Evolutionary conservation across 441 rosid species (phyloP).

Genomic region (Raphanus hybrid): DNA sequence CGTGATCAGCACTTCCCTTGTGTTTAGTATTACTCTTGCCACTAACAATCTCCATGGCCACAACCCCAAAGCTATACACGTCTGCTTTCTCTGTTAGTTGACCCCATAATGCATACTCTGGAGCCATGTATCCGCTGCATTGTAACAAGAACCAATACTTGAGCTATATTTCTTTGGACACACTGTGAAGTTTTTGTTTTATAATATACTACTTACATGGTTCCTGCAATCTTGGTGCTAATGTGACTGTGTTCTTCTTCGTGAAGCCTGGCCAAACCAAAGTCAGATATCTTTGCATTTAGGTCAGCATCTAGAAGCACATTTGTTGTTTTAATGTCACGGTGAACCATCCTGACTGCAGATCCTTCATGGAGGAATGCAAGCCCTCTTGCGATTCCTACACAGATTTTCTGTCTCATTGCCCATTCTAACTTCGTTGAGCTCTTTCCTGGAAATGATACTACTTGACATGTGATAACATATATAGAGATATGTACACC

Average conservation of each 20-base stretch:
- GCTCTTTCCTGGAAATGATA: slow-evolving; percentile 26
- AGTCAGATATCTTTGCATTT: slow-evolving; percentile 55
- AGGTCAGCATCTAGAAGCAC: slow-evolving; percentile 51
- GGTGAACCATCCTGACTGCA: slow-evolving; percentile 51
- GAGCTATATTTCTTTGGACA: not conserved
- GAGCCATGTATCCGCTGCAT: slow-evolving; percentile 50
- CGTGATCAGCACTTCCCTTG: slow-evolving; percentile 26
- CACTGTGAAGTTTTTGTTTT: not conserved
- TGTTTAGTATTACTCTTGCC: slow-evolving; percentile 42
- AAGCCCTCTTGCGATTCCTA: slow-evolving; percentile 54
- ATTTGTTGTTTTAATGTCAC: slow-evolving; percentile 60
- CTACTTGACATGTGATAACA: not conserved
- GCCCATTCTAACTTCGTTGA: slow-evolving; percentile 44
- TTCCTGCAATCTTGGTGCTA: slow-evolving; percentile 58
- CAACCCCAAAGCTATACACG: slow-evolving; percentile 54
- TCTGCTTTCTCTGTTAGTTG: slow-evolving; percentile 53
- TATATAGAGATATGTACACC: not conserved
- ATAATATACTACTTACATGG: slow-evolving; percentile 33
- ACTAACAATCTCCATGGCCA: slow-evolving; percentile 49
- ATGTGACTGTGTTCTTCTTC: slow-evolving; percentile 56
- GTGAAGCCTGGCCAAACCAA: slow-evolving; percentile 57
- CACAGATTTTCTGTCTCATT: slow-evolving; percentile 43
- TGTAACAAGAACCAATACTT: not conserved
- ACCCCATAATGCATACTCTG: slow-evolving; percentile 52
- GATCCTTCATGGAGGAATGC: slow-evolving; percentile 63